Percentiles rank a stretch among this genome's conserved stretches.
These are phyloP conservation scores for Carex scoparia DNA, from an alignment of 176 grass and related monocot species.

Conservation along the genomic window DNA sequence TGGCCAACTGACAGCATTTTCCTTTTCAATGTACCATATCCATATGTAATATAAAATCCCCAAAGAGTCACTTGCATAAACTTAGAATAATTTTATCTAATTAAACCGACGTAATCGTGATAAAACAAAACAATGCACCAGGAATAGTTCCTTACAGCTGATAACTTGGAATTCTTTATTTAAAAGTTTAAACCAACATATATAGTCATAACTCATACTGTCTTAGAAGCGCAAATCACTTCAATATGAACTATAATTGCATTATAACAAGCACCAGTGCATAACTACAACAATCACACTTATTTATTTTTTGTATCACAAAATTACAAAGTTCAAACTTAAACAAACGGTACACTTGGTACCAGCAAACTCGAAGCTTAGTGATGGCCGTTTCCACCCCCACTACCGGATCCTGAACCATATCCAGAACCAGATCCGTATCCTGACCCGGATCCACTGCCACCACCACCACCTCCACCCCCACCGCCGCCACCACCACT, in stretches of 20 bases:
- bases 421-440: neutral
- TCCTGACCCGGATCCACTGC: conserved; percentile 9
- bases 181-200: too few relatives aligned
- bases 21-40: too few relatives aligned
- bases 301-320: neutral
- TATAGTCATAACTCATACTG: neutral
- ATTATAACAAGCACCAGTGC: neutral
- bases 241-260: neutral
- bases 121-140: too few relatives aligned
- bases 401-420: neutral
- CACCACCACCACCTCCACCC: neutral
- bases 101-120: too few relatives aligned
- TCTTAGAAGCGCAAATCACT: neutral
- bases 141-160: too few relatives aligned
- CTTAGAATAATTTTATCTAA: too few relatives aligned
- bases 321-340: neutral
- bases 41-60: too few relatives aligned
- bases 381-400: conserved; percentile 5
- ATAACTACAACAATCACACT: neutral
- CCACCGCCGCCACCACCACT: conserved; percentile 5
- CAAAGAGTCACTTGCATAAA: too few relatives aligned
- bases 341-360: neutral
- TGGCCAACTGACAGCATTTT: too few relatives aligned
- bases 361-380: neutral
- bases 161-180: too few relatives aligned